phyloP scores from a whole-genome alignment of 768 basidiomycete species.

The Gyrodon lividus region DNA sequence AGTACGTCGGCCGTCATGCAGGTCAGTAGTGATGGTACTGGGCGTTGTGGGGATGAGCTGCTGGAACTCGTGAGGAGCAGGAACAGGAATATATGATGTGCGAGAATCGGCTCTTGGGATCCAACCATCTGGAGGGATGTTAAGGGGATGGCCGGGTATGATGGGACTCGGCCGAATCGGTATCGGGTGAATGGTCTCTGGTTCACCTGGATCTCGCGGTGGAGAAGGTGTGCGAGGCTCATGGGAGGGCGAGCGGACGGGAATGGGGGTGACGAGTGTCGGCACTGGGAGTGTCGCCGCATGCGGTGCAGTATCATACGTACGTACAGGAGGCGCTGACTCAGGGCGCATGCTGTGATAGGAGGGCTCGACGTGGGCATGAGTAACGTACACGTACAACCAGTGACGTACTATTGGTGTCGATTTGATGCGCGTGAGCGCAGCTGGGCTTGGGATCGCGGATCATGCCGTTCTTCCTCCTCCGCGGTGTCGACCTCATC shows the following conservation, averaged over 20 bases:
- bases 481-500: conserved; percentile 9
- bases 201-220: conserved; percentile 7
- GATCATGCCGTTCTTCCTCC: conserved; percentile 21
- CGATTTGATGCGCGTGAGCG: conserved; percentile 18
- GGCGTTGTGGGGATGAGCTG: conserved; percentile 16
- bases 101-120: conserved; percentile 31
- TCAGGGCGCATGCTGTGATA: conserved; percentile 24
- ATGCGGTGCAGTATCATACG: conserved; percentile 11
- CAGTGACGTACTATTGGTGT: conserved; percentile 24
- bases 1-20: conserved; percentile 9
- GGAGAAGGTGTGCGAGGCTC: conserved; percentile 14
- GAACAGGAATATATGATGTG: conserved; percentile 21
- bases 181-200: conserved; percentile 30
- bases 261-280: conserved; percentile 13
- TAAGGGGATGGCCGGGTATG: conserved; percentile 5
- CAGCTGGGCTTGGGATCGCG: conserved; percentile 11
- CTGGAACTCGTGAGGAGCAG: conserved; percentile 20
- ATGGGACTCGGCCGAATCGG: conserved; percentile 24
- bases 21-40: conserved; percentile 10
- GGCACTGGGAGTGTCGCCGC: conserved; percentile 25
- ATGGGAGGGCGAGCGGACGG: conserved; percentile 20
- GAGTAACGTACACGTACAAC: conserved; percentile 6
- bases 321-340: conserved; percentile 28
- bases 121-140: conserved; percentile 24
- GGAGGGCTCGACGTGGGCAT: conserved; percentile 1